Conservation (phyloP, 192 early-diverging fungal genomes). For the Gaertneriomyces sp. region DNA sequence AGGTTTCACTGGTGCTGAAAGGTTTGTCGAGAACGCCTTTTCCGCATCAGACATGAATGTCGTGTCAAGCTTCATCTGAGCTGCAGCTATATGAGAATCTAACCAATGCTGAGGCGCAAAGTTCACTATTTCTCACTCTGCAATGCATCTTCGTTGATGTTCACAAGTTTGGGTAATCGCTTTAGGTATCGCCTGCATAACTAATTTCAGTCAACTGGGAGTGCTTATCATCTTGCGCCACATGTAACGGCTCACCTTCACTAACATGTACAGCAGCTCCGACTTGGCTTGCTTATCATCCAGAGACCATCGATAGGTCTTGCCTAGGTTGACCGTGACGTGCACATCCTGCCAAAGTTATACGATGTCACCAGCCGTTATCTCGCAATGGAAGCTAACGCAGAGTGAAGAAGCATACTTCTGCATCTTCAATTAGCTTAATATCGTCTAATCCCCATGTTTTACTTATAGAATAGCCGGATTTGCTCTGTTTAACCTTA, state of each 20-base stretch:
- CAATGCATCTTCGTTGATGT: constrained; percentile 44
- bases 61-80: constrained; percentile 24
- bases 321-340: constrained; percentile 38
- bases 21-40: constrained; percentile 19
- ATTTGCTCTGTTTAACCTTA: constrained; percentile 43
- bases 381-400: background rate
- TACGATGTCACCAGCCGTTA: background rate
- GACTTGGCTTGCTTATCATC: constrained; percentile 35
- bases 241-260: constrained; percentile 25
- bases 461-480: constrained; percentile 37
- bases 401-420: constrained; percentile 1
- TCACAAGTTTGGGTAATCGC: constrained; percentile 38
- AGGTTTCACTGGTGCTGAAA: constrained; percentile 10
- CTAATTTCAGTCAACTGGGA: constrained; percentile 6
- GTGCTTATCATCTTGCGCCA: constrained; percentile 1
- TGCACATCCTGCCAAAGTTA: constrained; percentile 26
- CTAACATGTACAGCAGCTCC: constrained; percentile 41
- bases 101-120: background rate
- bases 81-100: constrained; percentile 1
- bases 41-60: constrained; percentile 19
- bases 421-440: constrained; percentile 39
- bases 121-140: constrained; percentile 4
- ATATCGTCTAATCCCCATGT: constrained; percentile 47
- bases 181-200: constrained; percentile 36
- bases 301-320: constrained; percentile 41